Evolutionary conservation across 1,284 basidiomycete species (phyloP).

Genomic region (Irpex lacteus): DNA sequence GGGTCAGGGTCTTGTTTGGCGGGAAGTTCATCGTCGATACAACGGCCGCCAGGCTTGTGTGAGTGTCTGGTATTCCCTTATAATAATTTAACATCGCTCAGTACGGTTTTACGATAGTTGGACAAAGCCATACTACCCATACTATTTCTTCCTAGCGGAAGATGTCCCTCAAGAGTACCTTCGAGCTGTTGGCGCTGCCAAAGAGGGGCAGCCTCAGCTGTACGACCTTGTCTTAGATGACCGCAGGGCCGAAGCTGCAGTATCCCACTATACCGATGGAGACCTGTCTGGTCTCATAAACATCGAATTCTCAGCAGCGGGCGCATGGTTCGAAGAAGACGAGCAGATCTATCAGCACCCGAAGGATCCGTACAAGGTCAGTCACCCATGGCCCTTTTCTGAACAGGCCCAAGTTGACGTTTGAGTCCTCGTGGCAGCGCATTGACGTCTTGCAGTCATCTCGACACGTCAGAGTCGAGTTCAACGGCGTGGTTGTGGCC

Average conservation of each 20-base stretch:
- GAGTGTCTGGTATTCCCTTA: constrained; percentile 23
- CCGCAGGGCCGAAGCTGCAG: constrained; percentile 36
- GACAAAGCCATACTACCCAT: constrained; percentile 51
- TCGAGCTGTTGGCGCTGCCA: constrained; percentile 27
- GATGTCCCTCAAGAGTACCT: constrained; percentile 40
- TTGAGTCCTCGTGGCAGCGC: constrained; percentile 34
- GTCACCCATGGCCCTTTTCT: not conserved
- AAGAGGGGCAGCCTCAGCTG: constrained; percentile 17
- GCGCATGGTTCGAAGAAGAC: constrained; percentile 70
- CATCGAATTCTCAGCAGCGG: constrained; percentile 47
- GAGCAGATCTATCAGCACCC: constrained; percentile 59
- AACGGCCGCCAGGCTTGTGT: constrained; percentile 55
- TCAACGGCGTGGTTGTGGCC: constrained; percentile 60
- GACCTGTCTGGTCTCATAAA: constrained; percentile 46
- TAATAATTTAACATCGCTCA: not conserved
- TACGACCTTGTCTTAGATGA: constrained; percentile 49
- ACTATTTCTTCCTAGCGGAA: constrained; percentile 48
- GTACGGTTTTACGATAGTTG: constrained; percentile 38
- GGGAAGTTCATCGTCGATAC: constrained; percentile 55
- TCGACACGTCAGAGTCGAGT: constrained; percentile 55
- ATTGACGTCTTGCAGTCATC: constrained; percentile 61
- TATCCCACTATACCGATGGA: constrained; percentile 40
- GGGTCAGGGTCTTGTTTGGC: constrained; percentile 51
- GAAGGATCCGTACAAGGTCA: constrained; percentile 68
- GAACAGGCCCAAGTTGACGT: not conserved